Evolutionary conservation across 352 stramenopile species (phyloP).

Genomic region (Thraustotheca clavata): DNA sequence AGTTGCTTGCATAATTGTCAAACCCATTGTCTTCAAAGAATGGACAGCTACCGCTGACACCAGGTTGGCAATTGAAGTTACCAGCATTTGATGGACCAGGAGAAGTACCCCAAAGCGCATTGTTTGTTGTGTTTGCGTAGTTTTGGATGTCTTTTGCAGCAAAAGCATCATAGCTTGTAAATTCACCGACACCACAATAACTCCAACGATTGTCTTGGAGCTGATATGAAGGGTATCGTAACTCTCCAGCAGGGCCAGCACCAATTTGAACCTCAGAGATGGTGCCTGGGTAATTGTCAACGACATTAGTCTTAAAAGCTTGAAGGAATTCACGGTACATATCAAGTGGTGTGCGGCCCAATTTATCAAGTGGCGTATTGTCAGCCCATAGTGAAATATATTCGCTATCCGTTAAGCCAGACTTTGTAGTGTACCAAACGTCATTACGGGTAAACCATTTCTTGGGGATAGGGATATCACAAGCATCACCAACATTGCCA

Average conservation of each 20-base stretch:
- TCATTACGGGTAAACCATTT: conserved; percentile 3
- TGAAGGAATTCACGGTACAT: conserved; percentile 1
- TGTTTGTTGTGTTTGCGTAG: not conserved
- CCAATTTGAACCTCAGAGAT: not conserved
- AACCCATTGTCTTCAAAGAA: not conserved
- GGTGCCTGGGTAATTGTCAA: not conserved
- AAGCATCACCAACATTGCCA: conserved; percentile 6
- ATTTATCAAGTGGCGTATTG: not conserved
- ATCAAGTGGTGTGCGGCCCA: not conserved
- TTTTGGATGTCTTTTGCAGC: not conserved
- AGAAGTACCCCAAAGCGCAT: not conserved
- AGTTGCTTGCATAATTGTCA: conserved; percentile 1
- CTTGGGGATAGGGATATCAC: conserved; percentile 1
- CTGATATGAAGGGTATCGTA: conserved; percentile 10
- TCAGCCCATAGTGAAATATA: conserved; percentile 4
- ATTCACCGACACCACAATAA: conserved; percentile 1
- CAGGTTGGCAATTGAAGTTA: conserved; percentile 1
- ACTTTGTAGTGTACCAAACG: not conserved
- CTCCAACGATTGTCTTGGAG: not conserved
- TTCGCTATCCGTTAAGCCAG: not conserved
- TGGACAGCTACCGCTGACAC: not conserved
- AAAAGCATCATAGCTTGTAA: conserved; percentile 1
- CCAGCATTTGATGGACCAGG: not conserved
- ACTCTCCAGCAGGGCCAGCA: not conserved
- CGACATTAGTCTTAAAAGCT: not conserved